Base-by-base conservation (phyloP, 2,329 filamentous ascomycete species). In the Apiospora marii region DNA sequence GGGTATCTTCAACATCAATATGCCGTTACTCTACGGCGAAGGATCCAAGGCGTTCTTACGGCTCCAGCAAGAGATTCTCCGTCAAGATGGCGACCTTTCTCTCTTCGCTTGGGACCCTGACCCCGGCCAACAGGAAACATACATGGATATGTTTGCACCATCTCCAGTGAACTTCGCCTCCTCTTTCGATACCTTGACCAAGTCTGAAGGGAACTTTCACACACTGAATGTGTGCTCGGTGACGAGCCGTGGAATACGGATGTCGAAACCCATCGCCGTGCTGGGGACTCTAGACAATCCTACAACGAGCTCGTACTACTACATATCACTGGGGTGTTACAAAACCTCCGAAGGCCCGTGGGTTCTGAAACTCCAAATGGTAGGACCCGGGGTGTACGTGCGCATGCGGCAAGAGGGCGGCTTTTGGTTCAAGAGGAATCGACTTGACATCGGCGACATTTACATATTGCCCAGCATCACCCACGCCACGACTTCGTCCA, bases 1-100 rank as follows among this genome's bases (percentile, higher is more conserved):
- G 27, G 80, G 80, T 4, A 70, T 82, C 4, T 81, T 82, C 51
- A 74, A 76, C 19, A 75, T 82, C 27, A 78, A 76, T 53, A 79
- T 81, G 76, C 77, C 78, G 1, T 70, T 81, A 61, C 73, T 81
- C 0, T 81, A 81, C 64, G 80, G 80, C 22, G 80, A 81, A 68
- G 79, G 79, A n/a, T 30, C 44, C 4, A 76, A 73, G 64, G 78
- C 79, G 0, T 68, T 68, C 3, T 12, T 68, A 14, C 64, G 64
- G 1, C 64, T 68, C 0, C 64, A 68, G 16, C 12, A 44, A 16
- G 30, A 68, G 30, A 81, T 82, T 34, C 4, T 64, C 1, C 16
- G 16, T 0, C 44, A 19, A 46, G 44, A 53, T 12, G 51, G 51
- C 24, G 51, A 53, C 24, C 51, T 30, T 4, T 53, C 51, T 7